Evolutionary conservation across 2,329 filamentous ascomycete genomes (phyloP).

Genomic region (Aspergillus viridinutans): DNA sequence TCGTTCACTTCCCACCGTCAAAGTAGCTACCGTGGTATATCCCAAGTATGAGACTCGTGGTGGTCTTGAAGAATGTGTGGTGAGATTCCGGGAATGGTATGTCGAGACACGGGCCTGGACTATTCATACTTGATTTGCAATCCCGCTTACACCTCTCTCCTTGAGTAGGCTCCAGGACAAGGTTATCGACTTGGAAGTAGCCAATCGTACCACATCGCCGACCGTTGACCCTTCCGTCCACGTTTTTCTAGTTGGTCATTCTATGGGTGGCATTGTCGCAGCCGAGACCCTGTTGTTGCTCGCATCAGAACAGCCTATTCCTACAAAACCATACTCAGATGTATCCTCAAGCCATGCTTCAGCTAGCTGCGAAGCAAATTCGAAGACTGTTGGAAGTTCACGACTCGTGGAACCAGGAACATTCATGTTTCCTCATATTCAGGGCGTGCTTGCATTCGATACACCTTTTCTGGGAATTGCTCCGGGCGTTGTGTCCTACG

Average conservation of each 20-base stretch:
- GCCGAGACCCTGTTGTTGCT: conserved; percentile 81
- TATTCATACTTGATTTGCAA: neutral
- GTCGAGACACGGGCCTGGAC: conserved; percentile 2
- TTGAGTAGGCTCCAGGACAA: conserved; percentile 71
- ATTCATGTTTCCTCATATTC: conserved; percentile 91
- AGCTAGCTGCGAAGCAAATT: neutral
- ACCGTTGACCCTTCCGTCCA: conserved; percentile 82
- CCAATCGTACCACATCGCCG: conserved; percentile 71
- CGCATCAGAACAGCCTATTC: conserved; percentile 58
- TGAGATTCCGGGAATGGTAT: conserved; percentile 46
- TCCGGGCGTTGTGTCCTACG: conserved; percentile 48
- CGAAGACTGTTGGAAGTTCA: conserved; percentile 9
- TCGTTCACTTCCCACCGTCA: conserved; percentile 41
- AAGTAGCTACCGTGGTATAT: conserved; percentile 42
- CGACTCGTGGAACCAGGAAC: conserved; percentile 26
- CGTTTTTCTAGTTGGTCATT: conserved; percentile 79
- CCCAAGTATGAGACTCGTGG: conserved; percentile 49
- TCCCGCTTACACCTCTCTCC: neutral
- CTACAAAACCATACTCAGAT: conserved; percentile 26
- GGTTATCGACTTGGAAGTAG: conserved; percentile 91
- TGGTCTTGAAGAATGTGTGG: conserved; percentile 44
- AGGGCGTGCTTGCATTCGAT: conserved; percentile 87
- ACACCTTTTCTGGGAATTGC: conserved; percentile 69
- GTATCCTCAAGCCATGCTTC: conserved; percentile 10
- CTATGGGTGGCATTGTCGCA: conserved; percentile 90